Percentiles rank a stretch among this genome's conserved stretches.
Conservation (phyloP, 2,329 filamentous ascomycete genomes). For the Cercospora brassicicola region DNA sequence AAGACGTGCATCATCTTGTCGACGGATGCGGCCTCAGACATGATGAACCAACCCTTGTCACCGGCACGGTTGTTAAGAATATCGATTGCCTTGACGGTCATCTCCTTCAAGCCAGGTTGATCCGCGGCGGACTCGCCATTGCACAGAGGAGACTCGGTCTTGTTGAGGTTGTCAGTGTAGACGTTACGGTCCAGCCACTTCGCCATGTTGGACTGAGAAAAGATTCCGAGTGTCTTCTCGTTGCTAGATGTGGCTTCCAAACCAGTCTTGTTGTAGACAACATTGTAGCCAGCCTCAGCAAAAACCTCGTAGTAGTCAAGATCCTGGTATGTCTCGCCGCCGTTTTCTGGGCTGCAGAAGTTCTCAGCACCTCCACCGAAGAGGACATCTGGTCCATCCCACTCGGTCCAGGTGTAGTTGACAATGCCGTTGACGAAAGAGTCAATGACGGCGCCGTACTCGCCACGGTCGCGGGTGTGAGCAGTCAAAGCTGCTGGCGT, state of each 20-base stretch:
- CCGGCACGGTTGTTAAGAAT: constrained; percentile 54
- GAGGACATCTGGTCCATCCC: constrained; percentile 73
- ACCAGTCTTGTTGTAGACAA: constrained; percentile 73
- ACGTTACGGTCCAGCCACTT: constrained; percentile 84
- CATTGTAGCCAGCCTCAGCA: constrained; percentile 67
- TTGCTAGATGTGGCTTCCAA: constrained; percentile 59
- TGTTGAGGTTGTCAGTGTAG: constrained; percentile 68
- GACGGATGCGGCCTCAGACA: constrained; percentile 81
- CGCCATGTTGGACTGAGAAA: constrained; percentile 71
- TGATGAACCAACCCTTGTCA: constrained; percentile 75
- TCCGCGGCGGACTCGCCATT: constrained; percentile 65
- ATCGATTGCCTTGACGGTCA: constrained; percentile 68
- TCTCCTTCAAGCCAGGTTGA: constrained; percentile 81
- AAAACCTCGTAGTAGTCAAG: constrained; percentile 74
- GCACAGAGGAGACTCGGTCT: constrained; percentile 68
- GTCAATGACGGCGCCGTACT: constrained; percentile 72
- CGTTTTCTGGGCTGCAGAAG: constrained; percentile 60
- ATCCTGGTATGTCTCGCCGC: constrained; percentile 63
- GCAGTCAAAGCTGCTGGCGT: constrained; percentile 74
- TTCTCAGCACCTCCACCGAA: constrained; percentile 79
- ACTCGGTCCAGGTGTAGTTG: constrained; percentile 80
- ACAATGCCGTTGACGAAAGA: constrained; percentile 72
- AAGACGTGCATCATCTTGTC: constrained; percentile 88
- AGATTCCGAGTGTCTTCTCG: constrained; percentile 72
- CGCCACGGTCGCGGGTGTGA: constrained; percentile 68